Evolutionary conservation across 2,329 filamentous ascomycete genomes (phyloP).

Genomic region (Colletotrichum sublineola): DNA sequence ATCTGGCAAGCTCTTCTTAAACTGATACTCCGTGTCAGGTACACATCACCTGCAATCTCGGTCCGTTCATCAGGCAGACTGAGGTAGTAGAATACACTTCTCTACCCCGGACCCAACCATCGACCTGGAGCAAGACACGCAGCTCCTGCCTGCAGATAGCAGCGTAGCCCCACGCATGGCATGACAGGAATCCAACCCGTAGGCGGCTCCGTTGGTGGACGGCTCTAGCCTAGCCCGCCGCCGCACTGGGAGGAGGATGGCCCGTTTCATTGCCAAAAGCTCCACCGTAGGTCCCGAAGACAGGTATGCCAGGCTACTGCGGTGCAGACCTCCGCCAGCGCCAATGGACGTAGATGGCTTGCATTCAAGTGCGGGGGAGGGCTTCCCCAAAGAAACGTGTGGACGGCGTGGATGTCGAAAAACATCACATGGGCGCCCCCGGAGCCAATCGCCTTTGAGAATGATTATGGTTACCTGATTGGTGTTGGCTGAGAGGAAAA

Average conservation of each 20-base stretch:
- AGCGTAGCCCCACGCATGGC: slow-evolving; percentile 4
- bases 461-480: background rate
- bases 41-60: background rate
- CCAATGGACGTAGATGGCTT: slow-evolving; percentile 8
- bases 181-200: background rate
- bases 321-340: slow-evolving; percentile 1
- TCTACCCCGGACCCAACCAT: slow-evolving; percentile 21
- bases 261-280: background rate
- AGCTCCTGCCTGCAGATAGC: slow-evolving; percentile 18
- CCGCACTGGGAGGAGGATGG: slow-evolving; percentile 14
- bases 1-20: background rate
- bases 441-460: slow-evolving; percentile 11
- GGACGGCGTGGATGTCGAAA: slow-evolving; percentile 11
- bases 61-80: background rate
- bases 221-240: slow-evolving; percentile 30
- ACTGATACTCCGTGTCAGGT: background rate
- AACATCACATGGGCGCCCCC: slow-evolving; percentile 18
- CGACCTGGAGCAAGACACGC: slow-evolving; percentile 29
- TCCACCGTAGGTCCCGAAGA: background rate
- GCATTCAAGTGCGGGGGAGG: slow-evolving; percentile 36
- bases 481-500: background rate
- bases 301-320: slow-evolving; percentile 1
- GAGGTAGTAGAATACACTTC: background rate
- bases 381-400: slow-evolving; percentile 9
- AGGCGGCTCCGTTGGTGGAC: slow-evolving; percentile 31